Evolutionary conservation across 257 asterid genomes (phyloP), one percentile per base, ranked within the genome.

Genomic region (Penstemon davidsonii): DNA sequence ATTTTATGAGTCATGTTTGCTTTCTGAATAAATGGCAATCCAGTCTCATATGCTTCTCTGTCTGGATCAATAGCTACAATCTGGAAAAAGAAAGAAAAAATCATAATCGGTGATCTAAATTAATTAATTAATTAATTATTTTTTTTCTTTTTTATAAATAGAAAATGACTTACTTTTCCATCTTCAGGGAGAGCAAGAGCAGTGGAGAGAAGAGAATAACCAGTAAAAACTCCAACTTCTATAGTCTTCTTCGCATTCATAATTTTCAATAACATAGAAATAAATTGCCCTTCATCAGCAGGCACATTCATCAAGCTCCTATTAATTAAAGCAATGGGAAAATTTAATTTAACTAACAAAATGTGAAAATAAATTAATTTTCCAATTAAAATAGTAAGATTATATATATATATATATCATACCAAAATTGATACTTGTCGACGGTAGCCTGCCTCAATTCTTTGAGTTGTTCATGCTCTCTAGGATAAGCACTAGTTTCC

Each of bases 191-290:
- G 83, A 45, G 88, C 80, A 40, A 85, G 80, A 11, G 91, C 88
- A 15, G 87, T 85, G 0, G 82, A 4, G 1, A 83, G 76, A 61
- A 83, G 86, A 0, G 89, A 86, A 63, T 83, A 86, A 25, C 89
- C 92, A 0, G 91, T 85, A 15, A 79, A 85, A 41, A 84, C 87
- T 46, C 90, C 90, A 66, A 84, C 73, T 79, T 85, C 87, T 9
- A 82, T 61, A 2, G 91, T 85, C 67, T 82, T 82, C 60, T 82
- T 82, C 3, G 91, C 86, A 60, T 81, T 81, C 82, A 83, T 86
- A 2, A 80, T 19, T 73, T 86, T 83, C 70, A 84, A 68, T 5
- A 86, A 43, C 86, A 86, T 76, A 0, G 84, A 69, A 4, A 86
- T 38, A 37, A 86, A 82, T 42, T 73, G 86, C 1, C 83, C 89